These are phyloP conservation scores for Rhexocercosporidium sp. DNA, from an alignment of 2,329 filamentous ascomycete species.

Conservation along the genomic window DNA sequence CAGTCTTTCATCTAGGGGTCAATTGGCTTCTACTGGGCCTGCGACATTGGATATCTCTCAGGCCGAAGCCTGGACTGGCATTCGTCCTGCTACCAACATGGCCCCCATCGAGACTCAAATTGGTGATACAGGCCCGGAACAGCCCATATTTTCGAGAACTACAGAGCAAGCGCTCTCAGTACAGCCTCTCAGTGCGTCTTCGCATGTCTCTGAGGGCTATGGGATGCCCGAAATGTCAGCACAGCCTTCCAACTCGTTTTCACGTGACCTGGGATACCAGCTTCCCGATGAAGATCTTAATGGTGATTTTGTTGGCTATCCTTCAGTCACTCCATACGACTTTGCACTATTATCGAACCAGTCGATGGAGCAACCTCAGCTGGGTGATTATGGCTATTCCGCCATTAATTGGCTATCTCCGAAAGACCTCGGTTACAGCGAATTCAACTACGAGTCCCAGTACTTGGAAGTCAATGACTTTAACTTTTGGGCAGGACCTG, in stretches of 20 bases:
- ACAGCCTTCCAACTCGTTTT: neutral
- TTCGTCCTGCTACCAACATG: neutral
- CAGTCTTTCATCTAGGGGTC: neutral
- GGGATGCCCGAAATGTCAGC: neutral
- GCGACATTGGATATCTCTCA: neutral
- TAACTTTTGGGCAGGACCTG: neutral
- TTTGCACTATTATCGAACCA: neutral
- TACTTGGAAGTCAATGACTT: neutral
- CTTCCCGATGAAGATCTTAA: neutral
- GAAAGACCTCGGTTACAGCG: constrained; percentile 4
- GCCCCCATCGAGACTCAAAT: neutral
- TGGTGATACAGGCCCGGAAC: neutral
- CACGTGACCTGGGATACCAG: neutral
- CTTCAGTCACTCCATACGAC: neutral
- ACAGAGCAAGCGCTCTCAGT: neutral
- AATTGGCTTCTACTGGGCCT: neutral
- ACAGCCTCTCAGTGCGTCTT: neutral
- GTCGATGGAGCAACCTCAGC: neutral
- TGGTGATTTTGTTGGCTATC: neutral
- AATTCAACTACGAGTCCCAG: constrained; percentile 1
- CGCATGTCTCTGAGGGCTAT: neutral
- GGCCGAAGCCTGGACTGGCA: neutral
- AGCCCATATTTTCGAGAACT: neutral
- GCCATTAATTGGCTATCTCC: constrained; percentile 4
- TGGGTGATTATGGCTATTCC: neutral